Conservation (phyloP, 1,284 basidiomycete genomes). For the Tylopilus orsonianus region DNA sequence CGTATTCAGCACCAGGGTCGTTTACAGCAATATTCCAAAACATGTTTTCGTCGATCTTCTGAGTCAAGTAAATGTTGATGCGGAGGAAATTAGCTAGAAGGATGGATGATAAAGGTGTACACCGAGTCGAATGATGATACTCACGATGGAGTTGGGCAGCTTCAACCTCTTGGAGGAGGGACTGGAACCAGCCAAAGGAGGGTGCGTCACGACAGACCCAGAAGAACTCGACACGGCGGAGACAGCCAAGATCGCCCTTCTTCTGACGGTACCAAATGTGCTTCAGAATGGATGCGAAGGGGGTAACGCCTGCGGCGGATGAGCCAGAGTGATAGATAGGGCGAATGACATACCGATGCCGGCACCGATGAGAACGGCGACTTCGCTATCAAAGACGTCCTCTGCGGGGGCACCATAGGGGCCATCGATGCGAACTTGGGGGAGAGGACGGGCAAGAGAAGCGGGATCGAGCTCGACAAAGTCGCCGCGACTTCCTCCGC, state of each 20-base stretch:
- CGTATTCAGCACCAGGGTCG: constrained; percentile 77
- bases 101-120: not conserved
- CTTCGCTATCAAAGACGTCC: constrained; percentile 84
- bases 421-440: constrained; percentile 79
- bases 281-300: constrained; percentile 89
- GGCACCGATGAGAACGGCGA: constrained; percentile 83
- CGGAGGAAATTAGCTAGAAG: constrained; percentile 78
- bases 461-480: constrained; percentile 74
- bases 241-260: constrained; percentile 68
- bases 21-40: constrained; percentile 90
- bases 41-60: constrained; percentile 82
- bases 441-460: constrained; percentile 51
- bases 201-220: constrained; percentile 88
- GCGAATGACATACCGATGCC: constrained; percentile 70
- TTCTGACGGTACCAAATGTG: constrained; percentile 91
- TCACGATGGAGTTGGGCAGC: constrained; percentile 79
- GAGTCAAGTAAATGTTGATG: constrained; percentile 88
- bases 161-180: constrained; percentile 80
- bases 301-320: constrained; percentile 64
- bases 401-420: constrained; percentile 88
- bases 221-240: constrained; percentile 87
- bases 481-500: constrained; percentile 57
- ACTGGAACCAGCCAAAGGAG: constrained; percentile 94
- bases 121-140: constrained; percentile 30
- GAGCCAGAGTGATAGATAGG: not conserved